phyloP scores from a whole-genome alignment of 768 basidiomycete species.

The Amylocystis lapponica region DNA sequence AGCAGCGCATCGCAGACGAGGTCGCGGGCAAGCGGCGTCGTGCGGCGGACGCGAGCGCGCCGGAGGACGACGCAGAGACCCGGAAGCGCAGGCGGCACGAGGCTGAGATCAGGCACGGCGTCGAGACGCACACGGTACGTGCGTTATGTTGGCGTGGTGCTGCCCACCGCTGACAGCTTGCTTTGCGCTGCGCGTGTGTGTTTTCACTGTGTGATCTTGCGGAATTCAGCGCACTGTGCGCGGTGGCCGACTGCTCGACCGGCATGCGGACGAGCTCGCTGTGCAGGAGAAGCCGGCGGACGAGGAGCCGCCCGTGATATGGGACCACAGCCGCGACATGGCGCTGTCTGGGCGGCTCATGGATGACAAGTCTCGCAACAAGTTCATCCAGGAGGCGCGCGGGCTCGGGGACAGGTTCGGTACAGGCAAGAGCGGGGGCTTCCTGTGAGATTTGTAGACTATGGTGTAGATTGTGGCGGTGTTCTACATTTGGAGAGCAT shows the following conservation, averaged over 20 bases:
- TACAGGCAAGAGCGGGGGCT: conserved; percentile 61
- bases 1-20: conserved; percentile 90
- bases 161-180: no score
- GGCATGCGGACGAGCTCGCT: conserved; percentile 42
- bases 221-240: conserved; percentile 25
- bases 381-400: conserved; percentile 75
- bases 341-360: conserved; percentile 78
- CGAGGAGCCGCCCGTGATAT: conserved; percentile 62
- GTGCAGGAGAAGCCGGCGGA: conserved; percentile 31
- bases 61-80: conserved; percentile 37
- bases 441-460: conserved; percentile 31
- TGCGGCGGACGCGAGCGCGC: conserved; percentile 46
- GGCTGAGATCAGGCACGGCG: conserved; percentile 60
- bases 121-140: conserved; percentile 77
- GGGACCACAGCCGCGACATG: conserved; percentile 95
- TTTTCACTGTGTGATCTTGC: background rate
- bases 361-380: conserved; percentile 79
- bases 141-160: no score
- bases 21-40: conserved; percentile 86
- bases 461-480: background rate
- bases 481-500: background rate
- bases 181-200: no score
- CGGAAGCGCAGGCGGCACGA: conserved; percentile 59
- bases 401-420: conserved; percentile 84
- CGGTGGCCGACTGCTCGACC: conserved; percentile 22